Conservation (phyloP, 192 early-diverging fungal genomes). For the Lobosporangium transversale region DNA sequence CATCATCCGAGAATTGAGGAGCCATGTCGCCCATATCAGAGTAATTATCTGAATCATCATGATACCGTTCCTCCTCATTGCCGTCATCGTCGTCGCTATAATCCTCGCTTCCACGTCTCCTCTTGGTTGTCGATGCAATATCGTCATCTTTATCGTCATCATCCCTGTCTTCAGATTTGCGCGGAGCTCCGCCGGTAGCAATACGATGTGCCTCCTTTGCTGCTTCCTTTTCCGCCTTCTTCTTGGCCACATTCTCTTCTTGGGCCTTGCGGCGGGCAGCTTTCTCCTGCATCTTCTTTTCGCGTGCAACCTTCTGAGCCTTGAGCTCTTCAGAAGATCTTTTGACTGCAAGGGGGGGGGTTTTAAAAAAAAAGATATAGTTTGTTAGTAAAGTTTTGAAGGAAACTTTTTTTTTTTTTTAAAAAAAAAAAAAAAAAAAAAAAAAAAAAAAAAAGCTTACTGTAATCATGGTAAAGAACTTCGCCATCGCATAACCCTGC, state of each 20-base stretch:
- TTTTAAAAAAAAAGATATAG: not conserved
- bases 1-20: slow-evolving; percentile 41
- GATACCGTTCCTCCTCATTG: slow-evolving; percentile 18
- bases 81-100: slow-evolving; percentile 45
- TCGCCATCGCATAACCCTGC: slow-evolving; percentile 90
- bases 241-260: slow-evolving; percentile 84
- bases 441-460: slow-evolving; percentile 54
- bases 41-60: slow-evolving; percentile 49
- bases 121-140: slow-evolving; percentile 37
- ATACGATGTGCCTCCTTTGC: slow-evolving; percentile 66
- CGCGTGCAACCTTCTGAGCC: slow-evolving; percentile 65
- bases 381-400: not conserved
- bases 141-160: slow-evolving; percentile 44
- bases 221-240: slow-evolving; percentile 70
- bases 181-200: slow-evolving; percentile 55
- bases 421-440: not conserved
- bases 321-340: slow-evolving; percentile 81
- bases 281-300: slow-evolving; percentile 70
- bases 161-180: slow-evolving; percentile 40
- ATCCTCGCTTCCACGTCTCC: slow-evolving; percentile 53
- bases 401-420: too few relatives aligned
- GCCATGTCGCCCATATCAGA: slow-evolving; percentile 50
- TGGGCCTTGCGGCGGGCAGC: slow-evolving; percentile 81
- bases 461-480: slow-evolving; percentile 88
- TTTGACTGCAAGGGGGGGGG: slow-evolving; percentile 57